A percentile compares a stretch with the other conserved stretches of the same genome.
Conservation (phyloP, 2,329 filamentous ascomycete genomes). For the Scolecobasidium constrictum region DNA sequence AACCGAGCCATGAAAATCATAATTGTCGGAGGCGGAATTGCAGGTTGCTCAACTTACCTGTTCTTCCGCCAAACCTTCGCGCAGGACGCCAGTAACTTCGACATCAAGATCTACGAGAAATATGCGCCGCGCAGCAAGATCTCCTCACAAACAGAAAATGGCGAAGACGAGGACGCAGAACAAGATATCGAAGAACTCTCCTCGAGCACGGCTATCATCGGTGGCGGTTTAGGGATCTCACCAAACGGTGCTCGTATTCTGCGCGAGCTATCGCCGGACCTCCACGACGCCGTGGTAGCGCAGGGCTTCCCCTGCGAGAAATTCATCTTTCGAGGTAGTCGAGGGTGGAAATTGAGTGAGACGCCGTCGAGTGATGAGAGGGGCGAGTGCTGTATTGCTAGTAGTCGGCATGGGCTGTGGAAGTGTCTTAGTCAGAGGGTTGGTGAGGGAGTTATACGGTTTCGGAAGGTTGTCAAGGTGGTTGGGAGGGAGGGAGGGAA, state of each 20-base stretch:
- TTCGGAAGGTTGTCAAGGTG: constrained; percentile 9
- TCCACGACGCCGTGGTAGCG: constrained; percentile 15
- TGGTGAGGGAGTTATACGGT: constrained; percentile 1
- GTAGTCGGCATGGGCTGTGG: constrained; percentile 17
- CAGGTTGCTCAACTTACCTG: constrained; percentile 17
- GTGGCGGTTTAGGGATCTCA: constrained; percentile 19
- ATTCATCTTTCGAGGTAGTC: constrained; percentile 13
- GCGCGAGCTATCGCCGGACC: constrained; percentile 12
- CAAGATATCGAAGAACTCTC: constrained; percentile 5
- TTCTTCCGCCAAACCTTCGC: constrained; percentile 18
- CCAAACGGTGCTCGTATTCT: constrained; percentile 20
- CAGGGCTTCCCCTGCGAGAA: constrained; percentile 15
- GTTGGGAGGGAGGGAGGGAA: constrained; percentile 4
- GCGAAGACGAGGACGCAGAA: neutral
- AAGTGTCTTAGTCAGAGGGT: constrained; percentile 10
- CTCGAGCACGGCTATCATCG: constrained; percentile 14
- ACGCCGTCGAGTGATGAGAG: constrained; percentile 11
- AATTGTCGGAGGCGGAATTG: constrained; percentile 17
- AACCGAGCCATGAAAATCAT: constrained; percentile 19
- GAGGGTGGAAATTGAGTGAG: constrained; percentile 5
- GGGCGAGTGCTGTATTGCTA: constrained; percentile 14
- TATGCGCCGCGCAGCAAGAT: constrained; percentile 11
- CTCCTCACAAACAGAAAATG: neutral
- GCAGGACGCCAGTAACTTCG: neutral
- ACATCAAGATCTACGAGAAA: constrained; percentile 18